phyloP scores from a whole-genome alignment of 495 filamentous ascomycete species.

The Aspergillus coremiiformis region DNA sequence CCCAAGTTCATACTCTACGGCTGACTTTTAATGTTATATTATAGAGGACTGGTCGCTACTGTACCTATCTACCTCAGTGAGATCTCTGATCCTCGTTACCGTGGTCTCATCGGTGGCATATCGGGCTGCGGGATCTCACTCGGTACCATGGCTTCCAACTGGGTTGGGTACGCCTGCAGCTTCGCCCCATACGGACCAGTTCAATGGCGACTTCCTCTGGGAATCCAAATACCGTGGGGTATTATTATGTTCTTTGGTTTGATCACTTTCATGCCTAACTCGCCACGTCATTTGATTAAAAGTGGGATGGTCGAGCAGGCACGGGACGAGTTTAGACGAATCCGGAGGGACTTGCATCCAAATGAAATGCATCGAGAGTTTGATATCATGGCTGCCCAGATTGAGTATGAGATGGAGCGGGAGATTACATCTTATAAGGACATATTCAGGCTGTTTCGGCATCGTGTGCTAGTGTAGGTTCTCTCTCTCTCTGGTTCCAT shows the following conservation, averaged over 20 bases:
- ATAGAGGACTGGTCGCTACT: conserved; percentile 47
- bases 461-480: conserved; percentile 42
- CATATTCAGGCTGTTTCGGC: conserved; percentile 46
- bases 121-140: conserved; percentile 52
- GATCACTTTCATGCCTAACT: conserved; percentile 52
- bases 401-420: conserved; percentile 53
- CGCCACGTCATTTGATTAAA: conserved; percentile 49
- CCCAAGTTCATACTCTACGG: neutral
- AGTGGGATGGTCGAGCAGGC: conserved; percentile 46
- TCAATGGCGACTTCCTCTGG: conserved; percentile 53
- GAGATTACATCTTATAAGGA: conserved; percentile 47
- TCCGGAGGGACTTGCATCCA: conserved; percentile 41
- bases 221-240: conserved; percentile 53
- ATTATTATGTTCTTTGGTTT: conserved; percentile 50
- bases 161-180: conserved; percentile 51
- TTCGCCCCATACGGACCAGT: conserved; percentile 47
- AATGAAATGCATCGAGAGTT: conserved; percentile 49
- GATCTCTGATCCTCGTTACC: conserved; percentile 45
- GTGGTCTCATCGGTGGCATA: conserved; percentile 52
- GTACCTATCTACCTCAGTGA: conserved; percentile 54
- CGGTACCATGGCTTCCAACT: conserved; percentile 52
- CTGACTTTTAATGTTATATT: neutral
- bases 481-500: neutral
- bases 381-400: conserved; percentile 47
- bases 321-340: conserved; percentile 40